A percentile compares a stretch with the other conserved stretches of the same genome.
Conservation (phyloP, 2,329 filamentous ascomycete species). For the Cytospora schulzeri region DNA sequence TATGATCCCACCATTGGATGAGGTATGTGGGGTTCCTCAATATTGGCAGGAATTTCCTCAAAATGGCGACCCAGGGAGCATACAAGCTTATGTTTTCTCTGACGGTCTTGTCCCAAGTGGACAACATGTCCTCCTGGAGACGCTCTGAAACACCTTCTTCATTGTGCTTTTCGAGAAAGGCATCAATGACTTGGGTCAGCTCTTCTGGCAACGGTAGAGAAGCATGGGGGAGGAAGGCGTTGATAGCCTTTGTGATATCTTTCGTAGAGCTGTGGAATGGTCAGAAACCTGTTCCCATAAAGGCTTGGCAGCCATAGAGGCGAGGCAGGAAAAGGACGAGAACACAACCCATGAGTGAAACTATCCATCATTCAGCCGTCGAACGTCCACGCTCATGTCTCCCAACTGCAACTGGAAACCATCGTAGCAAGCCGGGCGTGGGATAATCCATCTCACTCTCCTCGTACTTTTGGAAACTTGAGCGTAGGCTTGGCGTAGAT, state of each 20-base stretch:
- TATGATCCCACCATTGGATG: constrained; percentile 71
- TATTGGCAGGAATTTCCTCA: constrained; percentile 65
- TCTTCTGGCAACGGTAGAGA: constrained; percentile 67
- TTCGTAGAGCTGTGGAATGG: constrained; percentile 54
- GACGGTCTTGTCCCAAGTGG: constrained; percentile 67
- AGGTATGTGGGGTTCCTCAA: constrained; percentile 65
- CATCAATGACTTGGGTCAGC: constrained; percentile 61
- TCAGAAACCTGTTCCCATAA: constrained; percentile 14
- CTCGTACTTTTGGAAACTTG: not conserved
- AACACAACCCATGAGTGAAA: not conserved
- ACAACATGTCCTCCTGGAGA: constrained; percentile 71
- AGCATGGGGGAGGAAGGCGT: constrained; percentile 51
- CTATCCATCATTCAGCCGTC: not conserved
- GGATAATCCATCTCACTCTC: not conserved
- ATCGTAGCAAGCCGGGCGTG: not conserved
- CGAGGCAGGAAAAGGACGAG: not conserved
- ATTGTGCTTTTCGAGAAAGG: constrained; percentile 68
- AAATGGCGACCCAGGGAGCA: constrained; percentile 68
- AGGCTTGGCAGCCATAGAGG: not conserved
- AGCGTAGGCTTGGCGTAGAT: not conserved
- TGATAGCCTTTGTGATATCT: constrained; percentile 62
- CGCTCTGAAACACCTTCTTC: constrained; percentile 72
- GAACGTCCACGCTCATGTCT: not conserved
- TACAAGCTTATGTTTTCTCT: constrained; percentile 57
- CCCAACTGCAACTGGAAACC: not conserved